These are phyloP conservation scores for Byssochlamys sp. DNA, from an alignment of 2,329 filamentous ascomycete species.

Conservation along the genomic window DNA sequence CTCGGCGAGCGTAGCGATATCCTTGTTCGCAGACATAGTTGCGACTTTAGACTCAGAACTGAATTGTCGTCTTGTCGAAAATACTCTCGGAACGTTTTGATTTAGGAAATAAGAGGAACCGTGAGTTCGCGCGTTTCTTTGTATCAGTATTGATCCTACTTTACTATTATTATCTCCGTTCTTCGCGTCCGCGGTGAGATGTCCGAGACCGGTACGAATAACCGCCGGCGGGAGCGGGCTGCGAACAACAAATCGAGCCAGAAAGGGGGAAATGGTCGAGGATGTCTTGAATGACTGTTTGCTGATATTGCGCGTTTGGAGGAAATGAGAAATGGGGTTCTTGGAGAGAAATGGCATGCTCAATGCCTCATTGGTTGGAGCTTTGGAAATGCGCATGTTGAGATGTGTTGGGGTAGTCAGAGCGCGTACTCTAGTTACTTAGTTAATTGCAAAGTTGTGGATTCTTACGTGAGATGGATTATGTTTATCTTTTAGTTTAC, in stretches of 20 bases:
- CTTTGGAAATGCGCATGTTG: neutral
- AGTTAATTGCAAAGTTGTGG: too few relatives aligned
- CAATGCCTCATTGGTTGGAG: neutral
- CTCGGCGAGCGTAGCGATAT: slow-evolving; percentile 24
- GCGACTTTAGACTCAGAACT: neutral
- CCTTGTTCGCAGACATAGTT: neutral
- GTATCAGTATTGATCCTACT: neutral
- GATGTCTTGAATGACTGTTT: neutral
- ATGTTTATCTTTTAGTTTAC: too few relatives aligned
- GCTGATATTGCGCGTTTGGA: neutral
- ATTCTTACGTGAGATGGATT: neutral
- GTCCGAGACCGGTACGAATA: neutral
- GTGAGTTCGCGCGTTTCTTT: neutral
- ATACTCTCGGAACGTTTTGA: neutral
- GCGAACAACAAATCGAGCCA: neutral
- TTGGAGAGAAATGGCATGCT: neutral
- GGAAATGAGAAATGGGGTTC: neutral
- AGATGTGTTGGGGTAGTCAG: neutral
- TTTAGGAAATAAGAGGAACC: neutral
- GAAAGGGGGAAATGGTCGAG: neutral
- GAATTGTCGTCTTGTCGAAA: slow-evolving; percentile 16
- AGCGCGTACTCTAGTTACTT: neutral
- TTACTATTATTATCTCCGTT: neutral
- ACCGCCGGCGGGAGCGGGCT: neutral
- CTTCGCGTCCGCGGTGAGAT: neutral